Evolutionary conservation across 768 basidiomycete genomes (phyloP).

Genomic region (Macrolepiota albuminosa): DNA sequence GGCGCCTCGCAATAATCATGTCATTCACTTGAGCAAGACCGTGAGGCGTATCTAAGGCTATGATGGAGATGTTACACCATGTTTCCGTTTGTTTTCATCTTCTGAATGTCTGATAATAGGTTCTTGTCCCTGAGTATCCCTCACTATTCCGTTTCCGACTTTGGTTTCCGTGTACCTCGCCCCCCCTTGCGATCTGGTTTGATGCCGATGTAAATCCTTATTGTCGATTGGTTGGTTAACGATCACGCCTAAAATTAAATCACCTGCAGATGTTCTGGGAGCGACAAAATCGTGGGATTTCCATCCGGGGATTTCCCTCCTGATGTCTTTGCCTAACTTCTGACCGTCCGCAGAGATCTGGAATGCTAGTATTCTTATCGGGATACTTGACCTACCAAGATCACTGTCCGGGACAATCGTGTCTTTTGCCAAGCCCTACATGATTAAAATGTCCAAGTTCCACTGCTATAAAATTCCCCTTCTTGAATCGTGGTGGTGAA

Average conservation of each 20-base stretch:
- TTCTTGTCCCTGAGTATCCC: neutral
- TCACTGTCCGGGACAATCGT: slow-evolving; percentile 43
- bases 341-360: slow-evolving; percentile 24
- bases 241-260: slow-evolving; percentile 5
- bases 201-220: slow-evolving; percentile 12
- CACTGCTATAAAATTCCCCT: slow-evolving; percentile 12
- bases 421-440: slow-evolving; percentile 26
- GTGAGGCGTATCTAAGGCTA: neutral
- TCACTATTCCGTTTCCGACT: neutral
- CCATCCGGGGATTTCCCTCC: slow-evolving; percentile 22
- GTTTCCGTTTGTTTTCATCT: neutral
- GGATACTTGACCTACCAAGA: slow-evolving; percentile 22
- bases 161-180: slow-evolving; percentile 16
- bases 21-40: neutral
- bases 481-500: slow-evolving; percentile 9
- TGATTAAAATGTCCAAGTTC: slow-evolving; percentile 31
- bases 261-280: slow-evolving; percentile 7
- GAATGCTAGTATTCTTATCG: slow-evolving; percentile 38
- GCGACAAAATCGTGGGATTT: slow-evolving; percentile 43
- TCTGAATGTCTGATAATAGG: neutral
- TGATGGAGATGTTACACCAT: neutral
- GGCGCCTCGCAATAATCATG: neutral
- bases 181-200: slow-evolving; percentile 1
- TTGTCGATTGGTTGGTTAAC: slow-evolving; percentile 15
- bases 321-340: slow-evolving; percentile 23